Evolutionary conservation across 2,329 filamentous ascomycete genomes (phyloP).

Genomic region (Botrytis byssoidea): DNA sequence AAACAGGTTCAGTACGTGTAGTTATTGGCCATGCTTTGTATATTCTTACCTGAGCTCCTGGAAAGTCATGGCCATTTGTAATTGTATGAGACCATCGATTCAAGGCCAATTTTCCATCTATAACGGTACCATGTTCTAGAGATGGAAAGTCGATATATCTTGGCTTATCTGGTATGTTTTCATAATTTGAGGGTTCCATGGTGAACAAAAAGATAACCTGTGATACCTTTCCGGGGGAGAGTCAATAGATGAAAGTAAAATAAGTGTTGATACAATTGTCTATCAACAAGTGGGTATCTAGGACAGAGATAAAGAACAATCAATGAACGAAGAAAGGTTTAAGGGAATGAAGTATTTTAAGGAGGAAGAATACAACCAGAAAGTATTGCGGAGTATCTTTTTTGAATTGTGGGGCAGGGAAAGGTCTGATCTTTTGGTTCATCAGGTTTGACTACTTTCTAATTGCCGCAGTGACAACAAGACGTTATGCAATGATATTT

Average conservation of each 20-base stretch:
- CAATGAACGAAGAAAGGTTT: not conserved
- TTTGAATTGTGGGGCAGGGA: slow-evolving; percentile 3
- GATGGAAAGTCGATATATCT: slow-evolving; percentile 38
- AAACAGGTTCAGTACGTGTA: not conserved
- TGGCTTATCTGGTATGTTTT: slow-evolving; percentile 31
- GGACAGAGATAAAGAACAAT: not conserved
- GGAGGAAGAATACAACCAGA: not conserved
- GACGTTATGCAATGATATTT: slow-evolving; percentile 1
- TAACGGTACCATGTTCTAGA: slow-evolving; percentile 33
- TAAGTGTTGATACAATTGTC: not conserved
- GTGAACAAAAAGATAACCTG: slow-evolving; percentile 6
- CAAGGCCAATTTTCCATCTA: slow-evolving; percentile 61
- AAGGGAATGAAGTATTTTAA: not conserved
- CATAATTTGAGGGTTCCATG: slow-evolving; percentile 32
- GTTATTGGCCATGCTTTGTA: not conserved
- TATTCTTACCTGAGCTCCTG: slow-evolving; percentile 72
- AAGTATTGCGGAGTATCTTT: not conserved
- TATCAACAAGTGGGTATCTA: not conserved
- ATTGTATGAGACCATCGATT: slow-evolving; percentile 85
- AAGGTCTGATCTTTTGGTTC: not conserved
- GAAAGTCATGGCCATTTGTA: slow-evolving; percentile 56
- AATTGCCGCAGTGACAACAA: not conserved
- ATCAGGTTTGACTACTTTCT: not conserved
- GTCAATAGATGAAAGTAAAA: not conserved
- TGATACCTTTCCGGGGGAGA: not conserved